phyloP scores from a whole-genome alignment of 768 basidiomycete species.

The Gyrodon lividus region DNA sequence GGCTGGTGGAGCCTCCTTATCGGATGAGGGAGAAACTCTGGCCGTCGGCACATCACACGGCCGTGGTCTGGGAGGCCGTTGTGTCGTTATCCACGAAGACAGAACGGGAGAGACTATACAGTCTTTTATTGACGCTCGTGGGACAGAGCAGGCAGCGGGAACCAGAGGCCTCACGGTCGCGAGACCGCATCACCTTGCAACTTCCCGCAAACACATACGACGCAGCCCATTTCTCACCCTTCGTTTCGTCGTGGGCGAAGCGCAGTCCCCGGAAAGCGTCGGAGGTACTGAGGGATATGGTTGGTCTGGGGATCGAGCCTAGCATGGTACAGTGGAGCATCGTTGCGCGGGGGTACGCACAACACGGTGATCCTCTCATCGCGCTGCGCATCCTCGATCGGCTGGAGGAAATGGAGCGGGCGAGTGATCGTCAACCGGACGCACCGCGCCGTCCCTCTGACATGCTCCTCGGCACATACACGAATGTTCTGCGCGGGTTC shows the following conservation, averaged over 20 bases:
- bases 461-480: constrained; percentile 34
- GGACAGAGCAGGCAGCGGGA: constrained; percentile 4
- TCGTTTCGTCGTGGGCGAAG: constrained; percentile 43
- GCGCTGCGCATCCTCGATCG: constrained; percentile 43
- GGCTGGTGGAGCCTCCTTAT: neutral
- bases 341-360: constrained; percentile 46
- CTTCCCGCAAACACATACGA: constrained; percentile 32
- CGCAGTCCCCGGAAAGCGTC: constrained; percentile 32
- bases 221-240: constrained; percentile 50
- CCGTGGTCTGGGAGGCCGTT: constrained; percentile 36
- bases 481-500: constrained; percentile 39
- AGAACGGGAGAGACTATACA: constrained; percentile 42
- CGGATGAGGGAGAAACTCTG: constrained; percentile 25
- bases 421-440: neutral
- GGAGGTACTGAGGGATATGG: constrained; percentile 53
- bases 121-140: constrained; percentile 35
- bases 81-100: constrained; percentile 17
- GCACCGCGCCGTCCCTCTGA: neutral
- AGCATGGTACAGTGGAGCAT: constrained; percentile 49
- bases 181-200: constrained; percentile 13
- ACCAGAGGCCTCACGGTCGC: neutral
- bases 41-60: constrained; percentile 34
- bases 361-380: constrained; percentile 32
- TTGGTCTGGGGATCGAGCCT: constrained; percentile 43
- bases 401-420: constrained; percentile 32